Evolutionary conservation across 163 green algal species (phyloP), one percentile per base, ranked within the genome.

Genomic region (Trebouxiophyceae sp.): DNA sequence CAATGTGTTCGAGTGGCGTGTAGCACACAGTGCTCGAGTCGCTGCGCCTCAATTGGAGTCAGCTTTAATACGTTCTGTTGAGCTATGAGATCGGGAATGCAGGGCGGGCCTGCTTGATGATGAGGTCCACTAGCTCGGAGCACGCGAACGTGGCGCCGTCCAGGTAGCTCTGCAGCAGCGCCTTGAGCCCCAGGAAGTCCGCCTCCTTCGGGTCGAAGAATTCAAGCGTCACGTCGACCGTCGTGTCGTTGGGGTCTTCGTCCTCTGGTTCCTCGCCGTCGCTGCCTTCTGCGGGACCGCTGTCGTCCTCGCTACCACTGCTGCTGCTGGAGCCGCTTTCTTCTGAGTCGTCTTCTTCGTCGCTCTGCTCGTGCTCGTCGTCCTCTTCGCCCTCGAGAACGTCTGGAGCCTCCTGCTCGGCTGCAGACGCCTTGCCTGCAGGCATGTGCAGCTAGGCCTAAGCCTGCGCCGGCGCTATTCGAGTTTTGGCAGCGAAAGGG

Each of bases 141-240:
- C 62, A 76, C 57, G 86, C 74, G 61, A 82, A 97, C 30, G 72
- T 32, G 39, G 76, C 61, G 1, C 89, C 91, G 66, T 96, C 89
- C 45, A 97, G 75, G 69, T 89, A 95, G 2, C 57, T 81, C 33
- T 74, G 63, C 63, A 97, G 72, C 65, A 97, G 73, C 2, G 78
- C 76, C 50, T 87, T 90, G 16, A 97, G 70, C 26, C 91, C 91
- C 19, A 89, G 87, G 58, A 93, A 97, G 76, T 97, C 91, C 0
- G 68, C 66, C 30, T 93, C 84, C 58, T 82, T 67, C 3, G 91
- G 90, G 26, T 90, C 82, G 47, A 87, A 91, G 62, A 97, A 97
- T 54, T 95, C 80, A 61, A 97, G 93, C 34, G 94, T 73, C 0
- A 95, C 82, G 27, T 91, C 67, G 0, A 96, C 77, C 22, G 80